Evolutionary conservation across 768 basidiomycete genomes (phyloP).

Genomic region (Mycena vulgaris): DNA sequence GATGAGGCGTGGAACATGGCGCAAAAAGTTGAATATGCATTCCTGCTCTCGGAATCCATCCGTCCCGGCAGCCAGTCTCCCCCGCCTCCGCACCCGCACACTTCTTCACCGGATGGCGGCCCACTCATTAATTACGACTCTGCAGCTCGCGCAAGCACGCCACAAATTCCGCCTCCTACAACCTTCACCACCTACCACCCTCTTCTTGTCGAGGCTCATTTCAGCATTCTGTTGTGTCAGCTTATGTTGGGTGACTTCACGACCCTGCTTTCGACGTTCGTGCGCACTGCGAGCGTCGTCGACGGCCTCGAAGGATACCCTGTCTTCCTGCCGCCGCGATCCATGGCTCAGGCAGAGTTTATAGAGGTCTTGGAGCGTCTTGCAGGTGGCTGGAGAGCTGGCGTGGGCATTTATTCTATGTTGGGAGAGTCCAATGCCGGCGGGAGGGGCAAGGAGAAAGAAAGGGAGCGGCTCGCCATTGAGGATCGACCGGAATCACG

Average conservation of each 20-base stretch:
- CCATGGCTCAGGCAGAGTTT: conserved; percentile 93
- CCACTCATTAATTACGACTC: conserved; percentile 22
- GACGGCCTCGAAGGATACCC: conserved; percentile 92
- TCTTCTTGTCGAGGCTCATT: conserved; percentile 89
- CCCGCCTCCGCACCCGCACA: conserved; percentile 39
- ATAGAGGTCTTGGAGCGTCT: conserved; percentile 88
- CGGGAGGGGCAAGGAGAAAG: conserved; percentile 39
- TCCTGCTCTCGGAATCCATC: conserved; percentile 75
- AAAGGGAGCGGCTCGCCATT: conserved; percentile 62
- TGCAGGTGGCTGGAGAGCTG: conserved; percentile 80
- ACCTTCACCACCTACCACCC: conserved; percentile 93
- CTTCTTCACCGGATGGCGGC: conserved; percentile 27
- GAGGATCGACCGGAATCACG: conserved; percentile 52
- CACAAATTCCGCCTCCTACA: conserved; percentile 58
- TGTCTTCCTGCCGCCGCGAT: conserved; percentile 88
- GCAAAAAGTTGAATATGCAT: conserved; percentile 75
- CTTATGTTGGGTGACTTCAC: conserved; percentile 86
- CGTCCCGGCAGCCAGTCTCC: conserved; percentile 70
- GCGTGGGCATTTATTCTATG: conserved; percentile 71
- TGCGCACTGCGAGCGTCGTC: conserved; percentile 76
- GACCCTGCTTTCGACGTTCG: conserved; percentile 73
- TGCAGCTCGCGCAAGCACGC: background rate
- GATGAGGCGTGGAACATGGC: conserved; percentile 55
- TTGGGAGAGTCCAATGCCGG: conserved; percentile 45
- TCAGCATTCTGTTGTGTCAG: conserved; percentile 80